Base-by-base conservation (phyloP, 2,329 filamentous ascomycete species). In the Aspergillus neotritici region DNA sequence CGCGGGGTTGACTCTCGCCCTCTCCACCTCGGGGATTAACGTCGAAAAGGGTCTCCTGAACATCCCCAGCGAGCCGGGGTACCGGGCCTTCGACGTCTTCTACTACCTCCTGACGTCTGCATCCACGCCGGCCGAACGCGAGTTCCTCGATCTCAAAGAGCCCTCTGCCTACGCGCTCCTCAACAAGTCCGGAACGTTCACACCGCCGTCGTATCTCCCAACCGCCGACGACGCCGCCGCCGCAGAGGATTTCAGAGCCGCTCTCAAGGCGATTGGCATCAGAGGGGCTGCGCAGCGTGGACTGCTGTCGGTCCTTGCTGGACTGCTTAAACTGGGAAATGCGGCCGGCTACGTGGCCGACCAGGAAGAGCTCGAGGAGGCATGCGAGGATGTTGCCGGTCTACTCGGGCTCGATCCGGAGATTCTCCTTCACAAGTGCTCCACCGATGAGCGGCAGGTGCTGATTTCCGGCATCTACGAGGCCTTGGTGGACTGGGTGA, bases 21-120 rank as follows among this genome's bases (percentile, higher is more conserved):
- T 98, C 6, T 91, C 91, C 0, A 85, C 88, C 31, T 86, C 87
- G 3, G 93, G 93, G 13, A 86, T 98, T 47, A 87, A 98, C 62
- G 93, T 89, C 0, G 70, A 76, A 14, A 81, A 81, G 49, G 93
- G 91, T 33, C 74, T 98, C 9, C 73, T 96, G 12, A 82, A 86
- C 44, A 80, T 98, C 12, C 87, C 93, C 0, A 67, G 82, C 0
- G 82, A 95, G 60, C 61, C 81, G 5, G 93, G 93, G 10, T 88
- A 88, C 66, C 83, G 93, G 50, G 93, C 91, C 3, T 98, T 98
- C 56, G 91, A 98, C 61, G 93, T 94, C 38, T 97, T 98, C 62
- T 97, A 98, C 70, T 97, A 96, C 58, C 80, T 98, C 1, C 76
- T 97, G 33, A 94, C 90, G 0, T 89, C 86, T n/a, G 86, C 87